phyloP scores from a whole-genome alignment of 495 filamentous ascomycete species.

The Cairneyella variabilis region DNA sequence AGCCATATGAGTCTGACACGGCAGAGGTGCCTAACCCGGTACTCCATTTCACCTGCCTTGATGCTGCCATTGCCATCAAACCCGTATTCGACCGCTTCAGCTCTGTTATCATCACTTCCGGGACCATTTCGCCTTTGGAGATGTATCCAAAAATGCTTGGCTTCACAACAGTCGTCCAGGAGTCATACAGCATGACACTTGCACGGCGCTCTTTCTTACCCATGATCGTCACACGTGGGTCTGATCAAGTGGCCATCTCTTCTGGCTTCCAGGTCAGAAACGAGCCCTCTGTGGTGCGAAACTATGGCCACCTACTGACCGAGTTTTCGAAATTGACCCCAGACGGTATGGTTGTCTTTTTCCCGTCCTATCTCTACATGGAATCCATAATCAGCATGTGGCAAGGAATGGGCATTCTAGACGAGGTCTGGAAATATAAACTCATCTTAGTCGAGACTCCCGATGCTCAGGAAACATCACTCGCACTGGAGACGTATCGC shows the following conservation, averaged over 20 bases:
- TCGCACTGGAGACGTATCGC: constrained; percentile 94
- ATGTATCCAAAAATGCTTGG: constrained; percentile 99
- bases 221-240: constrained; percentile 94
- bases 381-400: constrained; percentile 98
- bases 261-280: constrained; percentile 92
- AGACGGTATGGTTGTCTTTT: constrained; percentile 98
- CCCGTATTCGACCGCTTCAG: constrained; percentile 96
- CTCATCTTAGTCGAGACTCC: constrained; percentile 97
- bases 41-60: constrained; percentile 92
- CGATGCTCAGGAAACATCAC: constrained; percentile 92
- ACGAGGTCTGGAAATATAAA: constrained; percentile 99
- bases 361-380: constrained; percentile 99
- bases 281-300: constrained; percentile 88
- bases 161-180: constrained; percentile 86
- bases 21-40: constrained; percentile 95
- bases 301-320: constrained; percentile 88
- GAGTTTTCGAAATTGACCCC: constrained; percentile 94
- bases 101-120: constrained; percentile 97
- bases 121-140: constrained; percentile 92
- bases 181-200: constrained; percentile 96
- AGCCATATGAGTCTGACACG: constrained; percentile 93
- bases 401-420: constrained; percentile 96
- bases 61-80: constrained; percentile 97
- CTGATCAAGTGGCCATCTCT: constrained; percentile 86
- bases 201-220: constrained; percentile 93